phyloP scores from a whole-genome alignment of 2,329 filamentous ascomycete species.

The Zymoseptoria crescenta region DNA sequence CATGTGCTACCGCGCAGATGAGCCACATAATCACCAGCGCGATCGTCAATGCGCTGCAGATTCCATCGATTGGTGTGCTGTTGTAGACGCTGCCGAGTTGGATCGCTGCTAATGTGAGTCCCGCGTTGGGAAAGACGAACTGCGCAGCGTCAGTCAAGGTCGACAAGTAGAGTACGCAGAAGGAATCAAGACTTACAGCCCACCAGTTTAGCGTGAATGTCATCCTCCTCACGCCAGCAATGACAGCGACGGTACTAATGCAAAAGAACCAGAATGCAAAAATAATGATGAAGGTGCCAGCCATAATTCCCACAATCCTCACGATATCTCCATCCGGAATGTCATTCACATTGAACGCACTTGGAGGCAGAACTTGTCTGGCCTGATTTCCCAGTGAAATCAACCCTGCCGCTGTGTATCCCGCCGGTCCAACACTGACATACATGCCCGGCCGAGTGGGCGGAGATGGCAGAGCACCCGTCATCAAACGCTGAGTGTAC shows the following conservation, averaged over 20 bases:
- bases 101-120: conserved; percentile 54
- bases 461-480: conserved; percentile 36
- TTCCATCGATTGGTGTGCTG: conserved; percentile 46
- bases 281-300: conserved; percentile 39
- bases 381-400: conserved; percentile 41
- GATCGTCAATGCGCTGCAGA: conserved; percentile 50
- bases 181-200: conserved; percentile 30
- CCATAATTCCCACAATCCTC: conserved; percentile 35
- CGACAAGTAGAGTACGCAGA: background rate
- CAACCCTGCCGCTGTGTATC: conserved; percentile 39
- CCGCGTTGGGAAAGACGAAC: conserved; percentile 60
- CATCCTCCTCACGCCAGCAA: conserved; percentile 35
- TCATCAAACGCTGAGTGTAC: conserved; percentile 37
- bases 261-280: conserved; percentile 47
- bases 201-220: conserved; percentile 50
- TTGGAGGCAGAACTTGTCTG: conserved; percentile 27
- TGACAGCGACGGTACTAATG: conserved; percentile 34
- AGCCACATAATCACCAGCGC: conserved; percentile 49
- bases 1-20: conserved; percentile 43
- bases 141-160: background rate
- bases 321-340: conserved; percentile 32
- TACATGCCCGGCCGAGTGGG: conserved; percentile 43
- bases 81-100: conserved; percentile 47
- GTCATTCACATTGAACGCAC: conserved; percentile 27
- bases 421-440: conserved; percentile 43